phyloP scores from a whole-genome alignment of 768 basidiomycete species.

The Mycena capillaripes region DNA sequence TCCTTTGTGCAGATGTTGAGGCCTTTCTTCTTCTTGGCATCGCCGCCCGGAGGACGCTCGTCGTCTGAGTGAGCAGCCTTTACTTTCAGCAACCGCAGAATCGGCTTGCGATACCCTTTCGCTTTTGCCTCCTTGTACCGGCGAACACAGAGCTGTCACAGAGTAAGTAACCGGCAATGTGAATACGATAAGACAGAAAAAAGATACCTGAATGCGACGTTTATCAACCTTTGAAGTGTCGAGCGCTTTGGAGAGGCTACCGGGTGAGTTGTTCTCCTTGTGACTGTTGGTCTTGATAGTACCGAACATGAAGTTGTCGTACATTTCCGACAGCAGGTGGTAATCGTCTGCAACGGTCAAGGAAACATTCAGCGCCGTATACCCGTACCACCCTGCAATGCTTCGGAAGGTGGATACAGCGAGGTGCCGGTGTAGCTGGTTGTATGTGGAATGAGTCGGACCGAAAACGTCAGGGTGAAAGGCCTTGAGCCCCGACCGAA shows the following conservation, averaged over 20 bases:
- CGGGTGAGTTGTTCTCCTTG: conserved; percentile 11
- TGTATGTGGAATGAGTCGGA: conserved; percentile 16
- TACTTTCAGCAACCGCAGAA: not conserved
- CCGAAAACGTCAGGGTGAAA: too few species aligned
- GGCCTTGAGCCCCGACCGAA: not conserved
- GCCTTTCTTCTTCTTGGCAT: conserved; percentile 4
- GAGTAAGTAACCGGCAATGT: not conserved
- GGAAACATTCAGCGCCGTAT: conserved; percentile 11
- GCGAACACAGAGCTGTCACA: not conserved
- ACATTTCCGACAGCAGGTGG: conserved; percentile 11
- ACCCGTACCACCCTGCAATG: too few species aligned
- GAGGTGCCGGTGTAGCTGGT: conserved; percentile 23
- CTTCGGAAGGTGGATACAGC: conserved; percentile 11
- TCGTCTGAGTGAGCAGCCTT: conserved; percentile 20
- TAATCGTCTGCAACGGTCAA: not conserved
- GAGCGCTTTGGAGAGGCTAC: not conserved
- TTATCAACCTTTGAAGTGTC: not conserved
- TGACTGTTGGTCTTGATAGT: conserved; percentile 1
- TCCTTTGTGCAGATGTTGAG: not conserved
- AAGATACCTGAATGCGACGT: conserved; percentile 6
- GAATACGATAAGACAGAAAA: not conserved
- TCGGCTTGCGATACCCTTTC: conserved; percentile 10
- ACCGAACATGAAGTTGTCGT: conserved; percentile 15
- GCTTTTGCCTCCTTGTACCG: conserved; percentile 8
- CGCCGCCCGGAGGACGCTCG: conserved; percentile 1